These are phyloP conservation scores for Mycena chlorophos DNA, from an alignment of 768 basidiomycete species.

Conservation along the genomic window DNA sequence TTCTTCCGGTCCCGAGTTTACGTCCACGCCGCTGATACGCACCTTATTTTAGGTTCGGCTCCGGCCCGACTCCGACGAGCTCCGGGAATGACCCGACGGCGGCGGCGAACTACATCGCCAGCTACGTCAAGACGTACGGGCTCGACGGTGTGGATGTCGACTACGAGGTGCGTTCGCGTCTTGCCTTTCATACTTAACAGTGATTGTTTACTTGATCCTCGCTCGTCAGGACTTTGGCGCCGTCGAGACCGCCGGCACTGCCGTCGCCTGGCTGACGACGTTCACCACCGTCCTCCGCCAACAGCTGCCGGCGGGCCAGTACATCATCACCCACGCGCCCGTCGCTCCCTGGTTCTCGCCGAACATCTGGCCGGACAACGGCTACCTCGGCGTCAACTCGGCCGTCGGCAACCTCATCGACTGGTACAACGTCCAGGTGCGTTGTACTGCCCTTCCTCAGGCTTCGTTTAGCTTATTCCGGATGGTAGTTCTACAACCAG, in stretches of 20 bases:
- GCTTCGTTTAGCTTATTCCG: conserved; percentile 4
- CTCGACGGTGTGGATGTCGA: conserved; percentile 64
- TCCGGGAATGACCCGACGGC: conserved; percentile 50
- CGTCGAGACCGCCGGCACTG: conserved; percentile 43
- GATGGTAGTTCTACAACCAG: conserved; percentile 49
- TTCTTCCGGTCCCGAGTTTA: conserved; percentile 55
- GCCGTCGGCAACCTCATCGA: conserved; percentile 60
- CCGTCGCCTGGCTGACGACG: conserved; percentile 42
- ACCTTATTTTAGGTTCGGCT: neutral
- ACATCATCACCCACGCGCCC: conserved; percentile 41
- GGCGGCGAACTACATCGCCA: conserved; percentile 57
- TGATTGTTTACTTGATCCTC: too few relatives aligned
- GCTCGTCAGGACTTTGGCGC: conserved; percentile 60
- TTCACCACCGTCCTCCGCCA: conserved; percentile 28
- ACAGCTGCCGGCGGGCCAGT: conserved; percentile 28
- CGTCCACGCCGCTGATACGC: neutral
- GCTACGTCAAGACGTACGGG: conserved; percentile 48
- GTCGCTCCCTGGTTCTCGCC: conserved; percentile 19
- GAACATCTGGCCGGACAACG: conserved; percentile 7
- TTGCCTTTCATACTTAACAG: too few relatives aligned
- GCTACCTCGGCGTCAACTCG: conserved; percentile 29
- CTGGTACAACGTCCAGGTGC: conserved; percentile 61
- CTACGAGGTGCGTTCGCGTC: conserved; percentile 50
- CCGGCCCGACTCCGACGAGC: neutral
- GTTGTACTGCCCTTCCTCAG: conserved; percentile 24